Conservation (phyloP, 257 asterid genomes). For the Sherardia arvensis region DNA sequence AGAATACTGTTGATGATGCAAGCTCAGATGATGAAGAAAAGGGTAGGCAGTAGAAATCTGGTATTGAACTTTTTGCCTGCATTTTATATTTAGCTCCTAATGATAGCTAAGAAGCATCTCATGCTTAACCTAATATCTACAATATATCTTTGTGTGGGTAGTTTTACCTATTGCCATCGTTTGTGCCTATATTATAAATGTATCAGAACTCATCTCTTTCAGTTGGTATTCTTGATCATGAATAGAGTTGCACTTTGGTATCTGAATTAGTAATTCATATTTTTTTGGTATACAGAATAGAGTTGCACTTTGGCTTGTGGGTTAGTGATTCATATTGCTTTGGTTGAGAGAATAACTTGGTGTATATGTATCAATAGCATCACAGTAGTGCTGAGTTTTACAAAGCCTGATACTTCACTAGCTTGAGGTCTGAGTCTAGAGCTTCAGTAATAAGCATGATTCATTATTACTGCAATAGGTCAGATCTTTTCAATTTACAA, state of each 20-base stretch:
- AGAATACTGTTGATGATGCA: slow-evolving; percentile 17
- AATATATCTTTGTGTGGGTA: slow-evolving; percentile 1
- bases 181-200: background rate
- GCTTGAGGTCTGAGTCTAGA: background rate
- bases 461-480: background rate
- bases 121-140: background rate
- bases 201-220: background rate
- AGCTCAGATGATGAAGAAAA: slow-evolving; percentile 40
- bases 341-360: background rate
- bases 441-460: background rate
- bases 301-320: background rate
- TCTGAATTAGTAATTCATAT: background rate
- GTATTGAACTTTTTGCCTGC: slow-evolving; percentile 29
- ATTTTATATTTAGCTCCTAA: slow-evolving; percentile 8
- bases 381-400: too few relatives aligned
- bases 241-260: background rate
- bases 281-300: background rate
- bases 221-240: background rate
- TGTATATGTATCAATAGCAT: background rate
- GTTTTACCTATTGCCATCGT: background rate
- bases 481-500: background rate
- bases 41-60: slow-evolving; percentile 54
- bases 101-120: slow-evolving; percentile 6
- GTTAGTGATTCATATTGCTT: background rate
- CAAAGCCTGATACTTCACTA: too few relatives aligned